Percentiles rank a stretch among this genome's conserved stretches.
These are phyloP conservation scores for Pontederia paniculata DNA, from an alignment of 176 grass and related monocot genomes.

Conservation along the genomic window DNA sequence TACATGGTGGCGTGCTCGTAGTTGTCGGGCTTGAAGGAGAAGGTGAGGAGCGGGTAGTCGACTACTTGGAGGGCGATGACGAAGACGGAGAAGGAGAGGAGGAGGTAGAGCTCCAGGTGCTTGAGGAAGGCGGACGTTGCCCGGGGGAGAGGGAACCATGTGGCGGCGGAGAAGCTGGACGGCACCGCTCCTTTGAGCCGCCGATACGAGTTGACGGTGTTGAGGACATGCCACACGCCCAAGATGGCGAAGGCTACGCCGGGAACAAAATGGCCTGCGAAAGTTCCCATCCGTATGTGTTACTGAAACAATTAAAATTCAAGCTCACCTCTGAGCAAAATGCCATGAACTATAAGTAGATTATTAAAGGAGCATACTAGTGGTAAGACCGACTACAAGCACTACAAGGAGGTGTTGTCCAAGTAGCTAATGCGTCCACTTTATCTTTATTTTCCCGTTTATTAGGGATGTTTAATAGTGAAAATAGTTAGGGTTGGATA, in stretches of 20 bases:
- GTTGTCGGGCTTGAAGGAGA: conserved; percentile 29
- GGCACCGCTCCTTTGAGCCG: conserved; percentile 27
- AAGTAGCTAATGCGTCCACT: no score
- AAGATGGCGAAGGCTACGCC: conserved; percentile 60
- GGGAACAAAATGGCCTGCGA: conserved; percentile 51
- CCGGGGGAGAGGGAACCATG: conserved; percentile 48
- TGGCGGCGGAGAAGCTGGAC: conserved; percentile 47
- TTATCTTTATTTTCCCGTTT: no score
- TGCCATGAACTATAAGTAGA: no score
- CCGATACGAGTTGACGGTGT: conserved; percentile 54
- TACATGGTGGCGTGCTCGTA: conserved; percentile 93
- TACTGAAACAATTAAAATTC: no score
- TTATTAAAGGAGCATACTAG: no score
- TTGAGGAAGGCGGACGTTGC: conserved; percentile 26
- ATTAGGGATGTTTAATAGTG: no score
- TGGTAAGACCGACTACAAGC: no score
- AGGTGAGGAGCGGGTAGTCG: conserved; percentile 30
- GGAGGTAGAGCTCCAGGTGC: conserved; percentile 68
- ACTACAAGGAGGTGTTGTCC: no score
- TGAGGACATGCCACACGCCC: conserved; percentile 69
- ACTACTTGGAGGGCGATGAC: conserved; percentile 49
- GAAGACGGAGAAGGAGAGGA: conserved; percentile 52
- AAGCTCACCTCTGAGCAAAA: no score
- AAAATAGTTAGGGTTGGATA: no score
- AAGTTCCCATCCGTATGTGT: conserved; percentile 39